These are phyloP conservation scores for Penicillium longicatenatum DNA, from an alignment of 495 filamentous ascomycete species.

Conservation along the genomic window DNA sequence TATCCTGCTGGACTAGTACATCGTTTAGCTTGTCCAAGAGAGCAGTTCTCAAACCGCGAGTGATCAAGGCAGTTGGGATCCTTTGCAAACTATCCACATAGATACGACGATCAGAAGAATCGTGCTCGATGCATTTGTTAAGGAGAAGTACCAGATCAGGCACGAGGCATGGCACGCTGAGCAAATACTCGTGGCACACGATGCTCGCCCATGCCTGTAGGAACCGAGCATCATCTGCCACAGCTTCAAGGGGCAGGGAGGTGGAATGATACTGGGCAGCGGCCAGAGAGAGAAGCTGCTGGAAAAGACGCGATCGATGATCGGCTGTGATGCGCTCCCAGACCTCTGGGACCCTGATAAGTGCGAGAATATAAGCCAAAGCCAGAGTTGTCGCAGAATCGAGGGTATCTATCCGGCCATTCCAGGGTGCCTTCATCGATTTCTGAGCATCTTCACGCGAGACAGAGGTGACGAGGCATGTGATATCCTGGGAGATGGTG, in stretches of 20 bases:
- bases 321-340: constrained; percentile 35
- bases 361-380: constrained; percentile 39
- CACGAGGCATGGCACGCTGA: constrained; percentile 37
- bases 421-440: constrained; percentile 39
- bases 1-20: constrained; percentile 35
- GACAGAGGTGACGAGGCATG: constrained; percentile 31
- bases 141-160: constrained; percentile 38
- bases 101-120: constrained; percentile 33
- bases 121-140: constrained; percentile 36
- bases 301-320: constrained; percentile 33
- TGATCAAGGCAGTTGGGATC: constrained; percentile 40
- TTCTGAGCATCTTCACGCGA: constrained; percentile 30
- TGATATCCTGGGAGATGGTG: constrained; percentile 30
- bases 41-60: constrained; percentile 38
- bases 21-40: constrained; percentile 41
- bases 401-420: constrained; percentile 41
- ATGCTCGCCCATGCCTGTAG: constrained; percentile 47
- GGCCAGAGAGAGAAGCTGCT: constrained; percentile 40
- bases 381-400: constrained; percentile 33
- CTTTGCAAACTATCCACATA: constrained; percentile 45
- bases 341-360: constrained; percentile 34
- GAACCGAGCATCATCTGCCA: constrained; percentile 34
- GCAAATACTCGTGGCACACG: constrained; percentile 48
- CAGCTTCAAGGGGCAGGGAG: constrained; percentile 30
- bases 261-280: constrained; percentile 36